Conservation (phyloP, 192 early-diverging fungal genomes). For the Coemansia sp. region DNA sequence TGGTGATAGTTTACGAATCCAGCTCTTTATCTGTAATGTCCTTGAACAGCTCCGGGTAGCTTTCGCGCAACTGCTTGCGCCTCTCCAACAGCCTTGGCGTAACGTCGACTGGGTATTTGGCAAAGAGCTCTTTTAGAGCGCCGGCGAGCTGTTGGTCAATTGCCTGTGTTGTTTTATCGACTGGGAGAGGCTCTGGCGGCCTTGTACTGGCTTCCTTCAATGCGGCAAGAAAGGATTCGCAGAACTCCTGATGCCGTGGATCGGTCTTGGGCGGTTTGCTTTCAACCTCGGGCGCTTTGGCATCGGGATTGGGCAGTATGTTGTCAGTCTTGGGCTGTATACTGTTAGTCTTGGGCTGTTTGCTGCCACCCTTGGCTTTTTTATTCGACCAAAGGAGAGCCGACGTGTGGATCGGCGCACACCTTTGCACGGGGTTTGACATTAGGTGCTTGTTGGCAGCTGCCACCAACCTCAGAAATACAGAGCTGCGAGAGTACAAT, state of each 20-base stretch:
- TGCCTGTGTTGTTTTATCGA: background rate
- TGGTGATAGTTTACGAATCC: background rate
- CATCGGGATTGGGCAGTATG: background rate
- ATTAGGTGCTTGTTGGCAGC: background rate
- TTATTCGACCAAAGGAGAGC: background rate
- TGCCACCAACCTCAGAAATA: background rate
- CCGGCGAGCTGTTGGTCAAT: conserved; percentile 19
- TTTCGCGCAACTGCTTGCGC: conserved; percentile 18
- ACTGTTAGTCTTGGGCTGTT: background rate
- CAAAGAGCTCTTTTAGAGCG: conserved; percentile 14
- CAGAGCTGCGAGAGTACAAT: background rate
- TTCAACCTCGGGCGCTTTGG: background rate
- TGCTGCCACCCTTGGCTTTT: background rate
- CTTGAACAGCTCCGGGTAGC: conserved; percentile 35
- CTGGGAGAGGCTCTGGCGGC: background rate
- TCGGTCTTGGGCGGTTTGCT: background rate
- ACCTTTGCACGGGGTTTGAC: background rate
- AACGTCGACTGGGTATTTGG: conserved; percentile 12
- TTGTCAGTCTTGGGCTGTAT: background rate
- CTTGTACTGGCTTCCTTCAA: background rate
- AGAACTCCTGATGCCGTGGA: conserved; percentile 18
- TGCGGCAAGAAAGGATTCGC: conserved; percentile 11
- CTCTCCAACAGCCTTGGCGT: conserved; percentile 30
- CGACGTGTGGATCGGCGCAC: background rate
- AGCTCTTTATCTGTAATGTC: conserved; percentile 31